Percentiles rank a stretch among this genome's conserved stretches.
Conservation (phyloP, 2,329 filamentous ascomycete species). For the Hypoxylon sp. region DNA sequence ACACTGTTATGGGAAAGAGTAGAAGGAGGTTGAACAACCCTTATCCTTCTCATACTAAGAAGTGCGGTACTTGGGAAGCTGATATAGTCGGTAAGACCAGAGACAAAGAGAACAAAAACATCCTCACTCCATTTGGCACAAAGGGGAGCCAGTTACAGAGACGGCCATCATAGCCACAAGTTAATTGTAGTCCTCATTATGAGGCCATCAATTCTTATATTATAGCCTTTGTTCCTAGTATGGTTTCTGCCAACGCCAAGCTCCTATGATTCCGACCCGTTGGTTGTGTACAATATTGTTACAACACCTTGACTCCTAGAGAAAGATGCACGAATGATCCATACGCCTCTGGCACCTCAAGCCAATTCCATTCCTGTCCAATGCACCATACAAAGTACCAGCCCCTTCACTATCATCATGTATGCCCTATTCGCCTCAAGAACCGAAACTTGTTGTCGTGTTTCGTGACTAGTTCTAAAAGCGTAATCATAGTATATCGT, state of each 20-base stretch:
- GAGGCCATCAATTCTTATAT: conserved; percentile 22
- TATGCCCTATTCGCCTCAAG: conserved; percentile 8
- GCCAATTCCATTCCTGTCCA: conserved; percentile 19
- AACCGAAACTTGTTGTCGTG: conserved; percentile 2
- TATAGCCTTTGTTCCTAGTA: conserved; percentile 29
- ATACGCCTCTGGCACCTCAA: conserved; percentile 8
- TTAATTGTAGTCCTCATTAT: conserved; percentile 21
- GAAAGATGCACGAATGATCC: conserved; percentile 13
- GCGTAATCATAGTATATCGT: conserved; percentile 4
- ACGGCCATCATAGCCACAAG: conserved; percentile 14
- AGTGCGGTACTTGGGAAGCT: conserved; percentile 1
- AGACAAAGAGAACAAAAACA: conserved; percentile 20
- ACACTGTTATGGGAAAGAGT: conserved; percentile 24
- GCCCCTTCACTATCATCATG: background rate
- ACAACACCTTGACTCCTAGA: conserved; percentile 21
- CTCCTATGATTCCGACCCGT: background rate
- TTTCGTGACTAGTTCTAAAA: conserved; percentile 6
- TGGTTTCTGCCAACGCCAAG: conserved; percentile 21
- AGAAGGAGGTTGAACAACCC: conserved; percentile 14
- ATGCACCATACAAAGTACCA: conserved; percentile 29
- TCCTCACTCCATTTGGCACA: conserved; percentile 1
- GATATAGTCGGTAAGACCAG: conserved; percentile 12
- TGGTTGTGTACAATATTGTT: conserved; percentile 31
- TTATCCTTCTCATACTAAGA: conserved; percentile 16
- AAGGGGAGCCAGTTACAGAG: conserved; percentile 6